Evolutionary conservation across 108 stramenopile genomes (phyloP), one percentile per base, ranked within the genome.

Genomic region (Mediolabrus comicus): DNA sequence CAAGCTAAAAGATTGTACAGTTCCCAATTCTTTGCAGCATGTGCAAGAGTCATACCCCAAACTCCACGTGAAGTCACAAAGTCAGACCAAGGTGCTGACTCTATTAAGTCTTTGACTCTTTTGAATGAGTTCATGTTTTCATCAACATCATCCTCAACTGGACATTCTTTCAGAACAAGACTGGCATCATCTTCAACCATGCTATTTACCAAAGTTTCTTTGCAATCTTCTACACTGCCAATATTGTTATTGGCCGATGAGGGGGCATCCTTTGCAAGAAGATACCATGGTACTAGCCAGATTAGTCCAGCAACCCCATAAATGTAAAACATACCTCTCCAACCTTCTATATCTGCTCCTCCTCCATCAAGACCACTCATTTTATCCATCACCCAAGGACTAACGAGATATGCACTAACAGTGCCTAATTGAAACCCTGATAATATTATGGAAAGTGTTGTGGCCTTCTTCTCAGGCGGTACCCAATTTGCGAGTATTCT

Each of bases 1-100:
- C 95, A 96, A 1, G 90, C 81, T 11, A 96, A 66, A 29, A 79
- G 52, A 49, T 89, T 91, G 78, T 96, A 96, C 39, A 96, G 62
- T n/a, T 89, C 89, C 87, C 87, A 94, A 67, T 96, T 96, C 58
- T 92, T 92, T 6, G 92, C 86, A 16, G 87, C 90, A 62, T 96
- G 95, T 3, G 92, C 95, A n/a, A 86, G 39, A 8, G 83, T 78
- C 83, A 96, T 90, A 3, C 83, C 88, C 87, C 84, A 89, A 2
- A 88, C 85, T 59, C 87, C 89, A 38, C 59, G 63, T n/a, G 88
- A 91, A 26, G 66, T 61, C 24, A 74, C 28, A 62, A 94, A 84
- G 17, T 60, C 87, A 36, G 53, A 63, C 92, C 91, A 92, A 22
- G 95, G 95, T 38, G 86, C 87, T 22, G 72, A 76, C 41, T 65